Percentiles rank a stretch among this genome's conserved stretches.
These are phyloP conservation scores for Geranium rotundifolium DNA, from an alignment of 345 rosid genomes.

Conservation along the genomic window DNA sequence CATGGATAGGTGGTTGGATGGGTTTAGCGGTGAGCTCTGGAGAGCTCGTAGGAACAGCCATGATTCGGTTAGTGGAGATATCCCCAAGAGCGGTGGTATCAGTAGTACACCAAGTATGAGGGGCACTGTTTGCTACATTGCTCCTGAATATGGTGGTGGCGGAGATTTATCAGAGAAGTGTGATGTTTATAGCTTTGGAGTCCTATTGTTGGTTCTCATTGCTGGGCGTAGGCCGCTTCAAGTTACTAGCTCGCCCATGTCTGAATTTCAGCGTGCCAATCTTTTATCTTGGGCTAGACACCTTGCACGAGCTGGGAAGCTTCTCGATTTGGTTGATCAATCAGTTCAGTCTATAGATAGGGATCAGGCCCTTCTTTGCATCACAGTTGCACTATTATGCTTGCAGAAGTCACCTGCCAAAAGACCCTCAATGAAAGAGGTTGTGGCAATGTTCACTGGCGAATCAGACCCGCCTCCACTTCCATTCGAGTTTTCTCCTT, in stretches of 20 bases:
- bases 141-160: conserved; percentile 80
- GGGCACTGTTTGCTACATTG: conserved; percentile 85
- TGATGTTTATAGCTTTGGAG: conserved; percentile 87
- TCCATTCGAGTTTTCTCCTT: conserved; percentile 74
- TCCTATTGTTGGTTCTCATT: conserved; percentile 56
- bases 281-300: conserved; percentile 83
- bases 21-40: conserved; percentile 64
- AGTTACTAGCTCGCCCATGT: conserved; percentile 57
- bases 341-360: conserved; percentile 38
- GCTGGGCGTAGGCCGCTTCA: conserved; percentile 88
- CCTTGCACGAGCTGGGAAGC: conserved; percentile 62
- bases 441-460: conserved; percentile 64
- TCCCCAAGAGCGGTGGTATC: conserved; percentile 59
- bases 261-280: conserved; percentile 78
- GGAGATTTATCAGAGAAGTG: conserved; percentile 68
- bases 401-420: conserved; percentile 64
- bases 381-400: conserved; percentile 58
- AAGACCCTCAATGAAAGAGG: conserved; percentile 76
- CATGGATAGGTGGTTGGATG: conserved; percentile 75
- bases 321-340: conserved; percentile 69
- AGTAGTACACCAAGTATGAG: conserved; percentile 96
- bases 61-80: conserved; percentile 64
- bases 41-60: conserved; percentile 40
- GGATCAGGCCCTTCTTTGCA: conserved; percentile 68
- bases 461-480: conserved; percentile 41